Percentiles rank a stretch among this genome's conserved stretches.
Evolutionary conservation across 2,329 filamentous ascomycete genomes (phyloP).

Genomic region (Pseudogymnoascus sp.): DNA sequence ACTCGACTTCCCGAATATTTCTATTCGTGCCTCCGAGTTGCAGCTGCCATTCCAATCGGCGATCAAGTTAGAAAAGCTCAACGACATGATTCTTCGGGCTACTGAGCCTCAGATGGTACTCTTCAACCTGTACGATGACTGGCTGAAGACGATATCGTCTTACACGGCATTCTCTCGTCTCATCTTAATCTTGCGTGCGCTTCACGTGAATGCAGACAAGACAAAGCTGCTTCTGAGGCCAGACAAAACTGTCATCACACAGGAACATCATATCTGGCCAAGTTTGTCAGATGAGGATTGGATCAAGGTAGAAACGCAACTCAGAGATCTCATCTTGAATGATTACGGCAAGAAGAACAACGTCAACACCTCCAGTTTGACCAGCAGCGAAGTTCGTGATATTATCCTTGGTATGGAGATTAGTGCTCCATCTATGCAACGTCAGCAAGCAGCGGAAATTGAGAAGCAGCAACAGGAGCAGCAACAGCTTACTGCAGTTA

Average conservation of each 20-base stretch:
- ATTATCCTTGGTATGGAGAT: constrained; percentile 99
- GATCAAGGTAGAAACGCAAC: constrained; percentile 98
- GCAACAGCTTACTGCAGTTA: constrained; percentile 90
- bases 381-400: constrained; percentile 92
- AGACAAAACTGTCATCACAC: constrained; percentile 96
- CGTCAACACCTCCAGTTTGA: constrained; percentile 94
- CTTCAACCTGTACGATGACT: constrained; percentile 98
- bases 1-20: constrained; percentile 98
- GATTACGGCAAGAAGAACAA: constrained; percentile 99
- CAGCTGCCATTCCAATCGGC: constrained; percentile 98
- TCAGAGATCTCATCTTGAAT: constrained; percentile 91
- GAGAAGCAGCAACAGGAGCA: constrained; percentile 98
- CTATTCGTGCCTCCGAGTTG: constrained; percentile 91
- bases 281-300: constrained; percentile 90
- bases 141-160: constrained; percentile 95
- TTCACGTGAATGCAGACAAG: constrained; percentile 98
- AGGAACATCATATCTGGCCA: constrained; percentile 98
- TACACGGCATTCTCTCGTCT: constrained; percentile 97
- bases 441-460: constrained; percentile 96
- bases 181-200: constrained; percentile 82
- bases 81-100: constrained; percentile 95
- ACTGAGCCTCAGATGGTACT: constrained; percentile 99
- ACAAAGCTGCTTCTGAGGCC: constrained; percentile 91
- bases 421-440: constrained; percentile 92
- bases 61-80: constrained; percentile 99